Evolutionary conservation across 2,329 filamentous ascomycete species (phyloP).

Genomic region (Aspergillus luchuensis): DNA sequence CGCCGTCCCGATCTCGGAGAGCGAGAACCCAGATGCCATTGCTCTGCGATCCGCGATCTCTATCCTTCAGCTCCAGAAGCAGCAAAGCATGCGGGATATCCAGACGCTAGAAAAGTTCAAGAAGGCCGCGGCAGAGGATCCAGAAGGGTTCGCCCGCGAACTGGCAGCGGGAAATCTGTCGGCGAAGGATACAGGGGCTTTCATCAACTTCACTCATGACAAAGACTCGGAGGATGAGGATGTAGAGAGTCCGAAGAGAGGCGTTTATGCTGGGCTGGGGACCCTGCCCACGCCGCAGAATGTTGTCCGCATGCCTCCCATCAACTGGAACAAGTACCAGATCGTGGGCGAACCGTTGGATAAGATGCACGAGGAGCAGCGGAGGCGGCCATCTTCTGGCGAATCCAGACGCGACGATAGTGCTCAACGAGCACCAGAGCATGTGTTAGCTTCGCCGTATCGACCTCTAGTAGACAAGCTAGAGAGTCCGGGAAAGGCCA

Average conservation of each 20-base stretch:
- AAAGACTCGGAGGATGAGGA: slow-evolving; percentile 40
- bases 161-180: slow-evolving; percentile 64
- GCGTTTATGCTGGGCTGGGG: slow-evolving; percentile 52
- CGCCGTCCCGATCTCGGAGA: slow-evolving; percentile 50
- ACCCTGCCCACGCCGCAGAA: slow-evolving; percentile 76
- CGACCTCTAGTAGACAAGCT: slow-evolving; percentile 59
- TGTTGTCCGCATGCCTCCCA: slow-evolving; percentile 79
- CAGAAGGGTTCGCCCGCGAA: slow-evolving; percentile 70
- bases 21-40: slow-evolving; percentile 78
- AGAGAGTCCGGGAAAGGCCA: slow-evolving; percentile 36
- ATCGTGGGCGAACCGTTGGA: slow-evolving; percentile 84
- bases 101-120: slow-evolving; percentile 69
- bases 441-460: slow-evolving; percentile 61
- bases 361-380: slow-evolving; percentile 79
- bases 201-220: slow-evolving; percentile 42
- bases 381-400: slow-evolving; percentile 58
- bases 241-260: slow-evolving; percentile 26
- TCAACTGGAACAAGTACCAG: slow-evolving; percentile 95
- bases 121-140: slow-evolving; percentile 68
- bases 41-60: slow-evolving; percentile 83
- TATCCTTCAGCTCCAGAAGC: slow-evolving; percentile 81
- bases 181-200: slow-evolving; percentile 35
- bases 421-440: slow-evolving; percentile 47
- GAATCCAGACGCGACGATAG: slow-evolving; percentile 43
- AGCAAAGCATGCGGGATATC: slow-evolving; percentile 75